Conservation (phyloP, 106 monocot species). For the Vanilla planifolia region DNA sequence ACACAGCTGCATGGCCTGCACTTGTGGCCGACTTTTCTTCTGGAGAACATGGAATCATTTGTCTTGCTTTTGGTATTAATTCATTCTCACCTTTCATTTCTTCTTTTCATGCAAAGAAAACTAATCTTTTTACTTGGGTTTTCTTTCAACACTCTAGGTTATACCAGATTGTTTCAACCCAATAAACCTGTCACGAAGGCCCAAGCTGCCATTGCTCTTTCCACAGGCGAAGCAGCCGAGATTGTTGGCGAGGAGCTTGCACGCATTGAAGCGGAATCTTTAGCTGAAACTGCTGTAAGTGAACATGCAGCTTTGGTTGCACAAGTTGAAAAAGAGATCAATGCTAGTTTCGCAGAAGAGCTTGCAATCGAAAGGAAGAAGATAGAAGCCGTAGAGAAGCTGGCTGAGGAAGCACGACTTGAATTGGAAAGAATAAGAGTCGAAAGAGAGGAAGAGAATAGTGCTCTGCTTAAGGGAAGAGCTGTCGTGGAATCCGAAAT, state of each 20-base stretch:
- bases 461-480: slow-evolving; percentile 47
- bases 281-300: slow-evolving; percentile 88
- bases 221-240: slow-evolving; percentile 80
- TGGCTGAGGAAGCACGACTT: slow-evolving; percentile 73
- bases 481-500: slow-evolving; percentile 89
- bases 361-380: slow-evolving; percentile 80
- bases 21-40: slow-evolving; percentile 72
- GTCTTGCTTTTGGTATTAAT: slow-evolving; percentile 87
- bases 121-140: not conserved
- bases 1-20: slow-evolving; percentile 87
- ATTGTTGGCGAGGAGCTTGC: slow-evolving; percentile 84
- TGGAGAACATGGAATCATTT: slow-evolving; percentile 83
- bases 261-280: slow-evolving; percentile 84
- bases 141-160: slow-evolving; percentile 44
- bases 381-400: slow-evolving; percentile 66
- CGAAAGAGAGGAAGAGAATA: slow-evolving; percentile 84
- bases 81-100: slow-evolving; percentile 3
- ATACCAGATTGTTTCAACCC: slow-evolving; percentile 91
- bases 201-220: slow-evolving; percentile 89
- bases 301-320: slow-evolving; percentile 79
- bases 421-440: slow-evolving; percentile 61
- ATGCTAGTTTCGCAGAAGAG: slow-evolving; percentile 80
- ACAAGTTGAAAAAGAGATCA: slow-evolving; percentile 87
- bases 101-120: not conserved
- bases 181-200: slow-evolving; percentile 93